Evolutionary conservation across 2,329 filamentous ascomycete species (phyloP), one percentile per base, ranked within the genome.

Genomic region (Fusarium avenaceum): DNA sequence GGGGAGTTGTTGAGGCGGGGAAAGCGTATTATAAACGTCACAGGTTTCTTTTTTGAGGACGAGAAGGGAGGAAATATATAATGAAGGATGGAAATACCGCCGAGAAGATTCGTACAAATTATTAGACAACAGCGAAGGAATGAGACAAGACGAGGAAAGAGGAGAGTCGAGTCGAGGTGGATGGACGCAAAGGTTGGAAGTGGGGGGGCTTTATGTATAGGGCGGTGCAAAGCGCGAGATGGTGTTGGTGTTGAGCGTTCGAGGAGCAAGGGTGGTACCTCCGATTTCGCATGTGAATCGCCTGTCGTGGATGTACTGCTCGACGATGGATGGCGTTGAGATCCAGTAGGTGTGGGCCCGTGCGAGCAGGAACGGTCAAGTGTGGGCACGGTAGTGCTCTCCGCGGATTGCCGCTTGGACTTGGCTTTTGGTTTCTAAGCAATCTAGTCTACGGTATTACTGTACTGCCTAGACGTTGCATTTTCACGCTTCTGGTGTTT

Each of bases 181-280:
- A 58, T 60, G 56, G 63, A 49, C 50, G n/a, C 49, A 48, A 66
- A 66, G 65, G 57, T 62, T 69, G 50, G 65, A 66, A 66, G 63
- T 67, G 63, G 64, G 63, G 62, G 57, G 43, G 28, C 30, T 24
- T 62, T 61, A 61, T 54, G 58, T 46, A 66, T 49, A 58, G 52
- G 53, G 43, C 62, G 53, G 44, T 39, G 47, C 35, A 52, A 63
- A 53, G 48, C 54, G 63, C 45, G 50, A 35, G 48, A 57, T 57
- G 58, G 40, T 51, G 60, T 57, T 69, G 66, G 66, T 69, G 66
- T 70, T 69, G 66, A 68, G 65, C 65, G 66, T 43, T 52, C 19
- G 22, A 52, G 44, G 63, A 17, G 57, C 39, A 48, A 54, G 57
- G 32, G 39, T 17, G 48, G 63, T 69, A 69, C 67, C 35, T 66